Conservation (phyloP, 1,139 yeast genomes). For the Blastobotrys proliferans region DNA sequence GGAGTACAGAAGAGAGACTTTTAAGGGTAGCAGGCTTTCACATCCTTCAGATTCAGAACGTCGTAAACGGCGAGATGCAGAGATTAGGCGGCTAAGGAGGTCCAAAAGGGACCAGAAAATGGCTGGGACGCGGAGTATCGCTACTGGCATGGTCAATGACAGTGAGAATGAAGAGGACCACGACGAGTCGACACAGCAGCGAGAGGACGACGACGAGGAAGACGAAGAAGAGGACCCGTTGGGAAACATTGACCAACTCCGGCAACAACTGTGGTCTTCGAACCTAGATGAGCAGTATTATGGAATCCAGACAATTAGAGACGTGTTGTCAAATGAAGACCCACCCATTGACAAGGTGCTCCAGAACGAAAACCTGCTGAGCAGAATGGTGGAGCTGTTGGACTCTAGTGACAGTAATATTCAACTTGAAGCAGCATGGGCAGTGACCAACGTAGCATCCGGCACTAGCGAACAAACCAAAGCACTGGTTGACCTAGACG, state of each 20-base stretch:
- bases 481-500: conserved; percentile 6
- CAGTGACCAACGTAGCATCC: conserved; percentile 10
- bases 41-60: conserved; percentile 3
- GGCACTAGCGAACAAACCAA: conserved; percentile 10
- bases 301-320: background rate
- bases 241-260: background rate
- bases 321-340: conserved; percentile 1
- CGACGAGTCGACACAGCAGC: background rate
- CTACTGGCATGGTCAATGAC: background rate
- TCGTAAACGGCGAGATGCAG: conserved; percentile 5
- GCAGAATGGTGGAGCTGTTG: conserved; percentile 5
- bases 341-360: conserved; percentile 4
- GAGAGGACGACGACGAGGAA: background rate
- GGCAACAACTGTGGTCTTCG: background rate
- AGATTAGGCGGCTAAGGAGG: background rate
- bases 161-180: conserved; percentile 4
- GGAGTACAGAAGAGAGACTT: conserved; percentile 3
- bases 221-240: background rate
- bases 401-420: background rate
- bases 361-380: background rate
- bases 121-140: conserved; percentile 2
- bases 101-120: conserved; percentile 4
- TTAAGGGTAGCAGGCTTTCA: background rate
- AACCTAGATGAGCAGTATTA: background rate
- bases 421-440: conserved; percentile 10